A percentile compares a stretch with the other conserved stretches of the same genome.
These are phyloP conservation scores for Wickerhamiella bombiphila DNA, from an alignment of 805 yeast species.

Conservation along the genomic window DNA sequence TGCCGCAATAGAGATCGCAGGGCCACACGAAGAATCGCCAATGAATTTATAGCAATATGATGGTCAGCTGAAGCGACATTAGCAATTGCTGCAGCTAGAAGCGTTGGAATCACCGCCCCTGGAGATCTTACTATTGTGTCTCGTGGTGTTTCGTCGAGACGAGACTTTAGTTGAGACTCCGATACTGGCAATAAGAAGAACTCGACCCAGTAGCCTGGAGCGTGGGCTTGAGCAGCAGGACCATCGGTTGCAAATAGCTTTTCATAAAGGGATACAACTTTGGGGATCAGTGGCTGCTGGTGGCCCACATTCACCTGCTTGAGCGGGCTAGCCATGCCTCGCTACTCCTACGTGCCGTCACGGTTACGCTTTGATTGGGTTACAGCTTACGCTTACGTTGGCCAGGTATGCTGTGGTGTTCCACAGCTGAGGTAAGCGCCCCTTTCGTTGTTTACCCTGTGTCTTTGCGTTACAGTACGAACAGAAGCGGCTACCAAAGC, in stretches of 20 bases:
- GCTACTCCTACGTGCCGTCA: too few species aligned
- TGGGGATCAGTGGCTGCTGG: constrained; percentile 20
- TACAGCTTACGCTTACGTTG: too few species aligned
- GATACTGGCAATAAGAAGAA: constrained; percentile 21
- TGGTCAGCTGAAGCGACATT: constrained; percentile 9
- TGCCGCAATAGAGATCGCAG: constrained; percentile 11
- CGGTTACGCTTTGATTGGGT: too few species aligned
- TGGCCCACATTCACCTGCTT: constrained; percentile 18
- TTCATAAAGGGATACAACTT: constrained; percentile 24
- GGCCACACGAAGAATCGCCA: constrained; percentile 17
- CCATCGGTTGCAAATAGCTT: constrained; percentile 16
- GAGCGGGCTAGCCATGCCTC: constrained; percentile 10
- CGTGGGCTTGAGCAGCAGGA: too few species aligned
- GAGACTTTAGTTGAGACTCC: constrained; percentile 11
- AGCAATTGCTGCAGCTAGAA: constrained; percentile 17
- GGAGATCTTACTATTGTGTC: constrained; percentile 11
- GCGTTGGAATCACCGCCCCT: constrained; percentile 14
- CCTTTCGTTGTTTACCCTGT: too few species aligned
- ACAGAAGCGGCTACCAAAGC: too few species aligned
- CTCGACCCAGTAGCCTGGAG: constrained; percentile 25
- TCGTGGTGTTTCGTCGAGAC: constrained; percentile 15
- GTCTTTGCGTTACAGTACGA: too few species aligned
- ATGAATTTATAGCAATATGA: constrained; percentile 14
- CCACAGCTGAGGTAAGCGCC: too few species aligned
- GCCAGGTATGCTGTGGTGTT: too few species aligned